Base-by-base conservation (phyloP, 208 protist species). In the Phytomonas francai region DNA sequence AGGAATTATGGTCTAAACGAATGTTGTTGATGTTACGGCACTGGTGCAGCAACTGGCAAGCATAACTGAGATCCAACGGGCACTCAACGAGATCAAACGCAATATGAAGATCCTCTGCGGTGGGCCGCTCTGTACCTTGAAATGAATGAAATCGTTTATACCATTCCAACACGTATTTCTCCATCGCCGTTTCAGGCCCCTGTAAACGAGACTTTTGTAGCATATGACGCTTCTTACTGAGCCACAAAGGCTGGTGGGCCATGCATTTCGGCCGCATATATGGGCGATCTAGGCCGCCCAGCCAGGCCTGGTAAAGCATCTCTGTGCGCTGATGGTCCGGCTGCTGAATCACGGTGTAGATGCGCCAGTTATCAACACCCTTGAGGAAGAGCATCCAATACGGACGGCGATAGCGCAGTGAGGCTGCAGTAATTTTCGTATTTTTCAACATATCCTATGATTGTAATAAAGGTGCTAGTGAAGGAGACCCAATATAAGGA, bases 251-350 rank as follows among this genome's bases (percentile, higher is more conserved):
- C 75, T 93, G 88, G 61, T 92, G 84, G 27, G 88, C 91, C 88
- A 93, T 96, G 72, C 91, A 96, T 76, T 93, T 93, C 27, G 91
- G 91, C 12, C 91, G 79, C 31, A 85, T 83, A 70, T 96, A 96
- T 12, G 91, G 88, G 33, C 91, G 77, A 68, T 96, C 91, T 12
- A 96, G 73, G n/a, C 91, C 91, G 34, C 91, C 91, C 0, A 96
- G 85, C 88, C 91, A 96, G 29, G 91, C 87, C 83, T 96, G 91
- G 70, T 96, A 96, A 57, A 94, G 73, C 91, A 96, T 96, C 76
- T 96, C 91, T 25, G 88, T 96, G 51, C 91, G 88, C 70, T 96
- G 88, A 70, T 94, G 88, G 51, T 94, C 91, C 2, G 91, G 87
- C 78, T 96, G 87, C 73, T 94, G 87, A 39, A 94, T 93, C 58